Conservation (phyloP, 495 filamentous ascomycete genomes). For the Choiromyces venosus region DNA sequence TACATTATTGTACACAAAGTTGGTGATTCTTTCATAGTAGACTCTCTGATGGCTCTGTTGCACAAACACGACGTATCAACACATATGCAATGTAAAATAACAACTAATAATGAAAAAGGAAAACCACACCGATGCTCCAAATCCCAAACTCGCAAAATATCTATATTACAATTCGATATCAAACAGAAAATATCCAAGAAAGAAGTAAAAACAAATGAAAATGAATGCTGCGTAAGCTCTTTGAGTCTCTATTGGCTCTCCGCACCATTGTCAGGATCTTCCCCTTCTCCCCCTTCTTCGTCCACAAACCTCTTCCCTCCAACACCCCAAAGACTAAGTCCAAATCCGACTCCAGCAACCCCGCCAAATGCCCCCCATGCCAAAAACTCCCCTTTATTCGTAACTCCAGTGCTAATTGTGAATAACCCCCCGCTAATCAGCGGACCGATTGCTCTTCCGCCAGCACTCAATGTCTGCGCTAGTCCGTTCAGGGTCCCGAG, state of each 20-base stretch:
- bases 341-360: constrained; percentile 67
- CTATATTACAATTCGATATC: not conserved
- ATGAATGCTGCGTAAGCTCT: not conserved
- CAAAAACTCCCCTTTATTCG: constrained; percentile 75
- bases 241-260: not conserved
- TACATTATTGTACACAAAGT: not conserved
- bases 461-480: constrained; percentile 88
- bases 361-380: constrained; percentile 80
- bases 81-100: not conserved
- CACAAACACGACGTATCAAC: not conserved
- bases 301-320: constrained; percentile 54
- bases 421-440: constrained; percentile 83
- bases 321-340: constrained; percentile 64
- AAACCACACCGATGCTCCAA: not conserved
- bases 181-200: not conserved
- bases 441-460: constrained; percentile 79
- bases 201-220: not conserved
- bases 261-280: constrained; percentile 45
- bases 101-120: not conserved
- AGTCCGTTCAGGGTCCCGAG: constrained; percentile 89
- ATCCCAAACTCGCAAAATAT: not conserved
- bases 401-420: constrained; percentile 60
- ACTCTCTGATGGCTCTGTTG: not conserved
- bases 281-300: constrained; percentile 50
- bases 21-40: not conserved